Evolutionary conservation across 805 yeast species (phyloP), one percentile per base, ranked within the genome.

Genomic region (Komagataella ulmi): DNA sequence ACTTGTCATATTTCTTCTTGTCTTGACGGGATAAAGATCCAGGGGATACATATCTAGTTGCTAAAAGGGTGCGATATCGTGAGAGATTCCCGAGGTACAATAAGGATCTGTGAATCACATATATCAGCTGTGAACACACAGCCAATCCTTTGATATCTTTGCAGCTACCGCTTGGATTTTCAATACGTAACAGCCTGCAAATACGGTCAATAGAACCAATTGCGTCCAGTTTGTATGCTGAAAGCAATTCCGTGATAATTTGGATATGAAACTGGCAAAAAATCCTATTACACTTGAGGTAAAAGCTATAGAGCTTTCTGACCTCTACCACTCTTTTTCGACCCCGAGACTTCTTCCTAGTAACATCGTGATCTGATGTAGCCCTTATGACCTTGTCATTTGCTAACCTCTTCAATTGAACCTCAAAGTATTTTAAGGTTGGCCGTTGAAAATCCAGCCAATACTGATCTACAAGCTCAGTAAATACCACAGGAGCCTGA

Each of bases 391-490:
- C 49, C 43, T 45, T 50, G 8, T 14, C 50, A 44, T 58, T 60
- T 18, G 57, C 50, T 3, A 61, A 24, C 8, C 53, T 50, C 19
- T 57, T 55, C 51, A 67, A 63, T 59, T 66, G 70, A 8, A 62
- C 57, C 59, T 77, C 80, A 57, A 74, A 82, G 60, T 73, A 73
- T 56, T 80, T 81, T 54, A 83, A 72, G 2, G 79, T 74, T 1
- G 88, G 88, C 57, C 80, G 79, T 56, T 80, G 84, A 55, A 84
- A 72, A 4, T 78, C 77, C 36, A 69, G 61, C 89, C 89, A 84
- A 18, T 80, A 62, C 3, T 62, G 57, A 50, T 79, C 83, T 17
- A 83, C 69, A 6, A 76, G 62, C n/a, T 30, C 40, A 2, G 40
- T 30, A 30, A 30, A 30, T 12, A 10, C 40, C 14, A 30, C 40